Evolutionary conservation across 371 early-diverging fungal genomes (phyloP), one percentile per base, ranked within the genome.

Genomic region (Capillidium rhysosporum): DNA sequence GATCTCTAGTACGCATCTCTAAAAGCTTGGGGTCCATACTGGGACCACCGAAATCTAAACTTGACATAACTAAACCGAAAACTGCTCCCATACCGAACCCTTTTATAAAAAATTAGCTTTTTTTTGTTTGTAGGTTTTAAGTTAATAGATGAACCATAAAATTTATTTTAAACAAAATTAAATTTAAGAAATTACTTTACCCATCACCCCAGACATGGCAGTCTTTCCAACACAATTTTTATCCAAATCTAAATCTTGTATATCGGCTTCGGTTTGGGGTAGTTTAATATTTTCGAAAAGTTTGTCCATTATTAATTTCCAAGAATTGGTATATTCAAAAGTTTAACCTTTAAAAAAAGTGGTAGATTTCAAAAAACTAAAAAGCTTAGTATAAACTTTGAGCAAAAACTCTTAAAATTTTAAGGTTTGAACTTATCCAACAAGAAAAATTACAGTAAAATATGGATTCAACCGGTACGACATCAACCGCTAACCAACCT

Each of bases 11-110:
- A 21, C 79, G 72, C 57, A 78, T 69, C 40, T 86, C 77, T 48
- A 68, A 66, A n/a, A 77, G 56, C 58, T 75, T 67, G 24, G 65
- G 64, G 34, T 71, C 68, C 66, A 71, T 56, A 29, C 56, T 64
- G 23, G 77, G 76, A 1, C 76, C 73, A 9, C 80, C 70, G 61
- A 81, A 84, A 62, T 88, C 89, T 56, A 89, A 77, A 0, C 80
- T 78, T 2, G 87, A 80, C 82, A 96, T 86, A 61, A 96, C 84
- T 51, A 92, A 64, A 56, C 97, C 97, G 49, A 96, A 90, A 1
- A 86, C 73, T 30, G 80, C 86, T 55, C 94, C 97, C 61, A 93
- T 67, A 39, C 72, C 93, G 66, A 89, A 89, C 44, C 94, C 88
- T 80, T n/a, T 8, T 8, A n/a, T 48, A 24, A 7, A 31, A 48